phyloP scores from a whole-genome alignment of 1,284 basidiomycete species.

The Malassezia cuniculi region DNA sequence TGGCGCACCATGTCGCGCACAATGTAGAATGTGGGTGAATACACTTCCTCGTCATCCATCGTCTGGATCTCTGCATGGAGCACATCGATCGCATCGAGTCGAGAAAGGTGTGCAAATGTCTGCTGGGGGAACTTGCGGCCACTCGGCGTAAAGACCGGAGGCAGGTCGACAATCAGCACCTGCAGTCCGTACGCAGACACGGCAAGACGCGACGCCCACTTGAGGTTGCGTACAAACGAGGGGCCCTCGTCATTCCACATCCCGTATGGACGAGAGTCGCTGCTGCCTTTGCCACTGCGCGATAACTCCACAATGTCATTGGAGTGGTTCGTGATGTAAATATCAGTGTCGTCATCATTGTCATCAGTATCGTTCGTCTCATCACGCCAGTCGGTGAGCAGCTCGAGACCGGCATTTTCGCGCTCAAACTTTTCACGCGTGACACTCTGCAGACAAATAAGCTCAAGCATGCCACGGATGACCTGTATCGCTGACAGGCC shows the following conservation, averaged over 20 bases:
- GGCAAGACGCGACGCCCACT: conserved; percentile 41
- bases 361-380: conserved; percentile 9
- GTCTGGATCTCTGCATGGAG: conserved; percentile 43
- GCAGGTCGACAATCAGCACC: conserved; percentile 28
- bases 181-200: conserved; percentile 33
- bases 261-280: not conserved
- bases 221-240: conserved; percentile 31
- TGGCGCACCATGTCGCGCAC: conserved; percentile 35
- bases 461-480: conserved; percentile 31
- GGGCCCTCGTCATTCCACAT: conserved; percentile 17
- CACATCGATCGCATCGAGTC: conserved; percentile 38
- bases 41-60: conserved; percentile 32
- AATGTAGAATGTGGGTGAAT: conserved; percentile 41
- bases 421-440: conserved; percentile 29
- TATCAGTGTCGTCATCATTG: conserved; percentile 28
- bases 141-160: conserved; percentile 40
- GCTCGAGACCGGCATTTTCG: conserved; percentile 32
- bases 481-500: conserved; percentile 35
- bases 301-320: conserved; percentile 39
- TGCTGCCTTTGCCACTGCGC: not conserved
- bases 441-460: conserved; percentile 34
- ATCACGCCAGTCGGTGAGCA: conserved; percentile 19
- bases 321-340: conserved; percentile 36
- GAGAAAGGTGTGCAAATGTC: conserved; percentile 39
- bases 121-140: conserved; percentile 37